Evolutionary conservation across 805 yeast species (phyloP), one percentile per base, ranked within the genome.

Genomic region (Kluyveromyces aestuarii): DNA sequence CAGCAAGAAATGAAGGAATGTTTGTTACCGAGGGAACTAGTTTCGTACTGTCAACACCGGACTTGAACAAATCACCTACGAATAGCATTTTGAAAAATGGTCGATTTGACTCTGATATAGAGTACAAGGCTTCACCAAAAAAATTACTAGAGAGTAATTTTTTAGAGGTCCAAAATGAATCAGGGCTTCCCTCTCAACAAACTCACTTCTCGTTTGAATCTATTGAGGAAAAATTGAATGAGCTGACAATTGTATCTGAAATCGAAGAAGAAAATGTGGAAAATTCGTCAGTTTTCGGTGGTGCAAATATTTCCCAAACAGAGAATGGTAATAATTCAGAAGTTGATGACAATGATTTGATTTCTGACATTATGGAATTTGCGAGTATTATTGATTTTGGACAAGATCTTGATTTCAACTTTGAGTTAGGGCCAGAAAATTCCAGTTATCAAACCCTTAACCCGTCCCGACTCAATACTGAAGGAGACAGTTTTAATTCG

Each of bases 1-100:
- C 71, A 42, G 74, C 73, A 8, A 68, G 66, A 50, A 72, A 66
- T 52, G 72, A 66, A 55, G 82, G 82, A 6, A 76, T 76, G 77
- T 61, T 68, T 44, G 67, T 78, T n/a, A 69, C 72, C 35, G 63
- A 65, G 44, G 62, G 67, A 1, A 53, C 66, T 7, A 52, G 57
- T 25, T 52, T 60, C 4, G 52, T 60, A 2, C 46, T 63, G 6
- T 60, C 68, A 2, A 63, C 69, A 1, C 72, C 73, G 1, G 72
- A 68, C 53, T 48, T 64, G 37, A 53, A 57, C 9, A 67, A 67
- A 47, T 66, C 72, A 3, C 73, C 74, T 4, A 56, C 68, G 8
- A 62, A 64, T 35, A 66, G 71, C 46, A 69, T 68, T 37, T 50
- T 69, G 46, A 61, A 68, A 50, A 61, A 61, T 44, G 65, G 69